Evolutionary conservation across 768 basidiomycete genomes (phyloP), one percentile per base, ranked within the genome.

Genomic region (Lactifluus piperatus): DNA sequence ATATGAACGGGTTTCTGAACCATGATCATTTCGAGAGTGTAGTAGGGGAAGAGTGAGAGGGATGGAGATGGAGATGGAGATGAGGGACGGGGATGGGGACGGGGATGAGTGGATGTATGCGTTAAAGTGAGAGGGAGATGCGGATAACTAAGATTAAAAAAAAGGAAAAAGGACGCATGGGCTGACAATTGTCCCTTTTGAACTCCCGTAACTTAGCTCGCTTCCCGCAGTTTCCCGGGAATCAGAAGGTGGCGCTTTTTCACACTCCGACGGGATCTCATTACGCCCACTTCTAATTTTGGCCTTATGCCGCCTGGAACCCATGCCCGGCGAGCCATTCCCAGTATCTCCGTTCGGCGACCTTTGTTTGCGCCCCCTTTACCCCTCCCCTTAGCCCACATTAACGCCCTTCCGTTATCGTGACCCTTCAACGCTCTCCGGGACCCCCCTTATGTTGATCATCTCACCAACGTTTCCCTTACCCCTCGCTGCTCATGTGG

Each of bases 1-100:
- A 69, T 49, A 20, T 70, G 66, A 56, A 68, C 65, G 55, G 75
- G 76, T 36, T 72, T 72, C 63, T 69, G 78, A 36, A 70, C 67
- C 69, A 78, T 76, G 9, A 79, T 64, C 78, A 79, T 79, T 32
- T 57, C 61, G 57, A 58, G 27, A 37, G 30, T 24, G 54, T 34
- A 58, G 57, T 57, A 51, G 27, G 8, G 22, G 5, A 11, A 20
- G 27, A n/a, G 57, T 37, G 34, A n/a, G 30, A 41, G 20, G 45
- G 48, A 51, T 44, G 20, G 16, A 18, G 30, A 49, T 57, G 57
- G 65, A 58, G 36, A 58, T 49, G 45, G 56, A n/a, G n/a, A n/a
- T n/a, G 30, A 41, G 20, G 45, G 48, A 51, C 44, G 20, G 16
- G 26, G 30, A 49, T 57, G 57, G 65, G 57, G 36, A 58, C 48